A percentile compares a stretch with the other conserved stretches of the same genome.
phyloP scores from a whole-genome alignment of 306 rosid genomes.

The Cicer judaicum region DNA sequence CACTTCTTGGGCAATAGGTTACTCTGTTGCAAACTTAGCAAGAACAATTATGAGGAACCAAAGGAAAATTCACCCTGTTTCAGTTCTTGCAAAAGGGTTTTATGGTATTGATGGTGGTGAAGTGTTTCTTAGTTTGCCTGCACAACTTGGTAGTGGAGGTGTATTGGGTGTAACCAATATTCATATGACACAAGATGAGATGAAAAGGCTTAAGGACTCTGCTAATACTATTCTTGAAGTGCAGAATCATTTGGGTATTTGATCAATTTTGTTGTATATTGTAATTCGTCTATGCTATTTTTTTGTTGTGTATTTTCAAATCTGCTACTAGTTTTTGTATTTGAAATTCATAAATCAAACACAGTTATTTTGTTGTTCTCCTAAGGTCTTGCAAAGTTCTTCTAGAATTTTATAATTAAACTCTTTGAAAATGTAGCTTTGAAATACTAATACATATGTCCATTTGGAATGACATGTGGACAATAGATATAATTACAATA shows the following conservation, averaged over 20 bases:
- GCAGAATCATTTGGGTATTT: conserved; percentile 68
- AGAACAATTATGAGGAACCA: conserved; percentile 72
- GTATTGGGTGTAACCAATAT: conserved; percentile 79
- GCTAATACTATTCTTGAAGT: conserved; percentile 68
- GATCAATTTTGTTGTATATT: conserved; percentile 17
- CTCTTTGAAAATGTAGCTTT: no score
- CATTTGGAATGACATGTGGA: no score
- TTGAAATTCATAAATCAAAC: no score
- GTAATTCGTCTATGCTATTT: no score
- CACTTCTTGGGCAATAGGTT: conserved; percentile 97
- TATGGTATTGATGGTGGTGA: conserved; percentile 71
- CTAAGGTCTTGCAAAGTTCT: no score
- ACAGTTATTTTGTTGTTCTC: no score
- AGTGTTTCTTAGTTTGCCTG: conserved; percentile 84
- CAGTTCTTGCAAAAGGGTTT: conserved; percentile 78
- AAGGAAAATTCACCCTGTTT: conserved; percentile 82
- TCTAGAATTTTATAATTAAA: no score
- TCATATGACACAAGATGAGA: conserved; percentile 71
- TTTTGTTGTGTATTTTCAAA: no score
- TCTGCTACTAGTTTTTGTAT: no score
- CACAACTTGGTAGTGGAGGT: conserved; percentile 81
- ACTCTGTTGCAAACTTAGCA: conserved; percentile 74
- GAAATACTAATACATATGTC: no score
- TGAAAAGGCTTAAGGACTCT: conserved; percentile 60
- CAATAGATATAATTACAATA: no score